Conservation (phyloP, 1,284 basidiomycete genomes). For the Termitomyces sp. region DNA sequence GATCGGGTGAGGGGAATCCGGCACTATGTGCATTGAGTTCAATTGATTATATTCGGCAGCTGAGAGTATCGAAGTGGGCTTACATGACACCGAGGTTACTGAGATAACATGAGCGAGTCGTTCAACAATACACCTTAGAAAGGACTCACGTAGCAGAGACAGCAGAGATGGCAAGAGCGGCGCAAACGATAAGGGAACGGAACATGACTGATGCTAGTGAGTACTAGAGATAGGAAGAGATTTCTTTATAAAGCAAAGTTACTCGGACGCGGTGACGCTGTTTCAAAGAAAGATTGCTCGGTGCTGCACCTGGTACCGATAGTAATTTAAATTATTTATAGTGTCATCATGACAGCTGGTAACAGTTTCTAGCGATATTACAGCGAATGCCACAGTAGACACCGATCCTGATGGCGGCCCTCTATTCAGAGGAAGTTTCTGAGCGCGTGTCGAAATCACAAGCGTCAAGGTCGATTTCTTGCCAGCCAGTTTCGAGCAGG, state of each 20-base stretch:
- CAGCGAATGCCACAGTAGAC: conserved; percentile 4
- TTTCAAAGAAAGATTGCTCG: neutral
- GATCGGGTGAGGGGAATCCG: conserved; percentile 10
- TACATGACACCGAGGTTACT: conserved; percentile 14
- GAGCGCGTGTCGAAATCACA: neutral
- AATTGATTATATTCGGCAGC: neutral
- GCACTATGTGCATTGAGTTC: conserved; percentile 7
- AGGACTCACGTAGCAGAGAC: conserved; percentile 13
- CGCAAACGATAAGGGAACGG: conserved; percentile 11
- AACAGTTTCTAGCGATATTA: conserved; percentile 5
- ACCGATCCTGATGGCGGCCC: conserved; percentile 1
- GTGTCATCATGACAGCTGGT: too few relatives aligned
- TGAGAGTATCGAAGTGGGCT: neutral
- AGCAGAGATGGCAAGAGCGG: conserved; percentile 7
- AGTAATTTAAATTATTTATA: too few relatives aligned
- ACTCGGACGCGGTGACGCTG: too few relatives aligned
- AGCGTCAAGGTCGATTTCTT: neutral
- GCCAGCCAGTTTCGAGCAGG: too few relatives aligned
- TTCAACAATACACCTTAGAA: neutral
- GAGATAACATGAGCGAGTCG: neutral
- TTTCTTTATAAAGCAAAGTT: neutral
- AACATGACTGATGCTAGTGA: conserved; percentile 6
- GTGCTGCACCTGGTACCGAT: neutral
- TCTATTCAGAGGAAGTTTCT: neutral
- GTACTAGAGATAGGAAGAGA: neutral